Percentiles rank a stretch among this genome's conserved stretches.
phyloP scores from a whole-genome alignment of 2,329 filamentous ascomycete species.

The Remersonia thermophila region DNA sequence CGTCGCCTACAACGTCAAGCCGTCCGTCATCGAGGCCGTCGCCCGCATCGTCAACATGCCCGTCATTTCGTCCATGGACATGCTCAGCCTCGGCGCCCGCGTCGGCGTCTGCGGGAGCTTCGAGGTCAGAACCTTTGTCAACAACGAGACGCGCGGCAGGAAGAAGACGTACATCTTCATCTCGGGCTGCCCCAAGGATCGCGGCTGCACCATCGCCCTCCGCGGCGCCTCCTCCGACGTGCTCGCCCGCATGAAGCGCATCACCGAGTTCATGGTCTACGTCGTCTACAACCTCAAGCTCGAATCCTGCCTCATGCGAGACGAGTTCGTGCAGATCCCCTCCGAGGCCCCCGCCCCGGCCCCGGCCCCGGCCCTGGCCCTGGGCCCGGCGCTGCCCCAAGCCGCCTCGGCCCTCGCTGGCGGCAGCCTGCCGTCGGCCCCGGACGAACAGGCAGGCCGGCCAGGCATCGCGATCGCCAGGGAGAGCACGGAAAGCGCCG shows the following conservation, averaged over 20 bases:
- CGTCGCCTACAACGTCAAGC: constrained; percentile 93
- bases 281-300: constrained; percentile 96
- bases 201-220: constrained; percentile 89
- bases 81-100: constrained; percentile 65
- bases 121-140: constrained; percentile 90
- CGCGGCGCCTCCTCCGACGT: constrained; percentile 63
- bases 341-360: constrained; percentile 42
- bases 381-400: constrained; percentile 30
- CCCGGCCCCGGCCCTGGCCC: no score
- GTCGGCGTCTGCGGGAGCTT: constrained; percentile 76
- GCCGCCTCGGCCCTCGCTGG: constrained; percentile 20
- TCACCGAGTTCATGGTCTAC: constrained; percentile 98
- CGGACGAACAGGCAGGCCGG: constrained; percentile 11
- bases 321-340: constrained; percentile 81
- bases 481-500: constrained; percentile 15
- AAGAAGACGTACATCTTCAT: constrained; percentile 96
- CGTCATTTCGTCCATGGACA: constrained; percentile 90
- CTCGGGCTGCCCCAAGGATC: constrained; percentile 75
- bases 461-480: constrained; percentile 13
- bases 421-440: constrained; percentile 25
- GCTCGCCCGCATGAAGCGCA: constrained; percentile 72
- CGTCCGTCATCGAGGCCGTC: constrained; percentile 88
- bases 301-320: constrained; percentile 85
- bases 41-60: constrained; percentile 83
- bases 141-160: constrained; percentile 56